Evolutionary conservation across 2,329 filamentous ascomycete genomes (phyloP), one percentile per base, ranked within the genome.

Genomic region (Diaporthe citriasiana): DNA sequence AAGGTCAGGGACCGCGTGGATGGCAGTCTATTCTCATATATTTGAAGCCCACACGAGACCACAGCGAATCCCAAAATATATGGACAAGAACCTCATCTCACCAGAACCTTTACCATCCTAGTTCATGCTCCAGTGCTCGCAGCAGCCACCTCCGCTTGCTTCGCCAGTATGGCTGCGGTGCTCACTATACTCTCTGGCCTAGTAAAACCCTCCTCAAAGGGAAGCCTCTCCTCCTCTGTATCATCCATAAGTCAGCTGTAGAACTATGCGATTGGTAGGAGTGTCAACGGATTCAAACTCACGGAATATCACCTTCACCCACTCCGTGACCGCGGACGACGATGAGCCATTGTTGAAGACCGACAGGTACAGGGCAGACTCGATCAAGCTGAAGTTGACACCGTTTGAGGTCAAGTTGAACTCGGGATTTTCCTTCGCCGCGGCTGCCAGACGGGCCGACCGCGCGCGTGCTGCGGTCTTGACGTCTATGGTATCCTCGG

Each of bases 381-480:
- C 77, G 53, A 77, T 74, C 22, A 72, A 56, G 47, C 77, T 78
- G 75, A 76, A 77, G 33, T 73, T 45, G 30, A 59, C 17, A n/a
- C 75, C 73, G 38, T 72, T 71, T 5, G n/a, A 40, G 1, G 69
- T 72, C 72, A 79, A 55, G 59, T 74, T 76, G 56, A 80, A 80
- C 9, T 78, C 60, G 2, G 80, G 80, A 70, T 82, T 81, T 25
- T 74, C 59, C 27, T 75, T 70, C 40, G 73, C 75, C 12, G 79
- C 80, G 3, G 75, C 76, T n/a, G 76, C 77, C 17, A 81, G 74
- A 35, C 81, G 78, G 22, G 73, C 76, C 30, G 76, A 77, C 9
- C 80, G 74, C 7, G 80, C 81, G 13, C 66, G 53, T n/a, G 81
- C 81, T 7, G 81, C 81, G 0, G 75, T 78, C 8, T 78, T 73